phyloP scores from a whole-genome alignment of 106 monocot genomes.

The Platanthera zijinensis region DNA sequence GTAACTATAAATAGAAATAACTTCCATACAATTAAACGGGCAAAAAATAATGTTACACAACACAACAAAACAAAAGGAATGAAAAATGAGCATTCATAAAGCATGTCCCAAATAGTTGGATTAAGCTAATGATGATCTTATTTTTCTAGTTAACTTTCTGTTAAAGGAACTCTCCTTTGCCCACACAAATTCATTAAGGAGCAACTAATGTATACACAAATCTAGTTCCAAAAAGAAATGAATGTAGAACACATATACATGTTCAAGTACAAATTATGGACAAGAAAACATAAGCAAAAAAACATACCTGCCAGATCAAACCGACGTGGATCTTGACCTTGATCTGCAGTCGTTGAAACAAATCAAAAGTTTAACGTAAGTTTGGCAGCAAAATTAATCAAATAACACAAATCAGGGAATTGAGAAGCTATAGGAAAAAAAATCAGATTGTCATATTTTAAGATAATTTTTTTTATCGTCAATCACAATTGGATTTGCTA shows the following conservation, averaged over 20 bases:
- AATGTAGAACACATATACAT: not conserved
- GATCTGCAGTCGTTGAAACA: not conserved
- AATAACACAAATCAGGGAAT: not conserved
- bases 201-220: not conserved
- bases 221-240: not conserved
- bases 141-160: not conserved
- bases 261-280: not conserved
- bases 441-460: not conserved
- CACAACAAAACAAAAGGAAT: too few relatives aligned
- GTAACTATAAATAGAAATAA: too few relatives aligned
- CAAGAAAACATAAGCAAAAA: not conserved
- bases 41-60: too few relatives aligned
- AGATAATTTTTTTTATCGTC: not conserved
- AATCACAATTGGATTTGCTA: not conserved
- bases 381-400: not conserved
- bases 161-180: not conserved
- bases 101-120: too few relatives aligned
- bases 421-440: not conserved
- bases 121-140: too few relatives aligned
- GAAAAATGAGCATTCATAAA: too few relatives aligned
- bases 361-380: not conserved
- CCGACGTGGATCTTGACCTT: slow-evolving; percentile 9
- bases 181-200: not conserved
- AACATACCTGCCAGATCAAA: slow-evolving; percentile 4
- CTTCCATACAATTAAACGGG: too few relatives aligned